phyloP scores from a whole-genome alignment of 257 asterid genomes.

The Henckelia pumila region DNA sequence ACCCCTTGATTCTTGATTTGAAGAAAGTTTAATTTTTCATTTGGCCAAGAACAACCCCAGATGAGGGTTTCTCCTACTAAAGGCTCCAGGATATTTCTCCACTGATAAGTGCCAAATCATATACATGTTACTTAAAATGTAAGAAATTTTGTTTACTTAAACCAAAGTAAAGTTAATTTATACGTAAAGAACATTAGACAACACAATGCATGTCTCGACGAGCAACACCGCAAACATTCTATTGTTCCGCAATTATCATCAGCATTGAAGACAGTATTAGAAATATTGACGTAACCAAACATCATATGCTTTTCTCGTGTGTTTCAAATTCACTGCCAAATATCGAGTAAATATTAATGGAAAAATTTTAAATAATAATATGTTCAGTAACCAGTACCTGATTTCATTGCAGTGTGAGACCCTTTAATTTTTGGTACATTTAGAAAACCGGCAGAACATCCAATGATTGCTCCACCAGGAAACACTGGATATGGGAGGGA shows the following conservation, averaged over 20 bases:
- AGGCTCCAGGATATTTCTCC: not conserved
- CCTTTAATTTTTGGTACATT: constrained; percentile 97
- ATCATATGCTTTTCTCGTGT: not conserved
- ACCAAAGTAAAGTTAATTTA: not conserved
- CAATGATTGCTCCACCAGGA: constrained; percentile 98
- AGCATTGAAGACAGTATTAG: not conserved
- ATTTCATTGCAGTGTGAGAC: constrained; percentile 98
- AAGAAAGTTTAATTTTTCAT: not conserved
- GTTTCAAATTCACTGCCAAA: constrained; percentile 6
- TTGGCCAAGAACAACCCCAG: not conserved
- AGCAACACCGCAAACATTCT: not conserved
- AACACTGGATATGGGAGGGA: constrained; percentile 98
- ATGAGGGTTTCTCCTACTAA: not conserved
- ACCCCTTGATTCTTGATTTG: not conserved
- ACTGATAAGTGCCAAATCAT: not conserved
- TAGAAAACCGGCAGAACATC: constrained; percentile 98
- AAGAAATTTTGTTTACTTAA: constrained; percentile 2
- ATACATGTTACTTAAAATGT: not conserved
- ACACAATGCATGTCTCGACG: not conserved
- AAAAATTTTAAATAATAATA: constrained; percentile 11
- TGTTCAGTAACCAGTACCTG: constrained; percentile 51
- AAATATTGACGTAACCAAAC: not conserved
- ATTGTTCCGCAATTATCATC: not conserved
- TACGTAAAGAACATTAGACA: not conserved
- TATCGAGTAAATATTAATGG: constrained; percentile 4